Base-by-base conservation (phyloP, 2,329 filamentous ascomycete species). In the Cryphonectria japonica region DNA sequence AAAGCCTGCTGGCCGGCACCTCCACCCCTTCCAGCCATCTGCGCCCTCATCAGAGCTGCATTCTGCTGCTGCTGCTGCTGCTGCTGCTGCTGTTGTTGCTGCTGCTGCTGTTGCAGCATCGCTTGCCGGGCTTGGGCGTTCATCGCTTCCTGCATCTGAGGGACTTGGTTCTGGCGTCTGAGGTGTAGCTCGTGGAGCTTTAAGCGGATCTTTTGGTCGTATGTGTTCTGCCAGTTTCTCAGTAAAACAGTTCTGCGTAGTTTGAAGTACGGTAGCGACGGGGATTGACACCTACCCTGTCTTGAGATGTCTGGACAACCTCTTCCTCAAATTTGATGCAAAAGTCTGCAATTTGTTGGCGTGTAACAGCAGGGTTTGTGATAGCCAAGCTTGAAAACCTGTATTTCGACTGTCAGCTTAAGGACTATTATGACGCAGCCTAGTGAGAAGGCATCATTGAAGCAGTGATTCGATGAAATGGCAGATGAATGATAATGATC, bases 321-420 rank as follows among this genome's bases (percentile, higher is more conserved):
- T 86, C 84, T 50, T 83, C 81, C 76, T 89, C 87, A 70, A 84
- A 85, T 1, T 78, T 77, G 34, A 87, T 76, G 22, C 83, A 84
- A n/a, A 78, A 78, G 13, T 81, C 76, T 0, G 84, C 78, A 1
- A 84, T 81, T 69, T 82, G 82, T 66, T 80, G 76, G 26, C 61
- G 61, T 6, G 29, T 43, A 5, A 43, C 79, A 80, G 16, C 41
- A 86, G 84, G 19, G 80, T 74, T 19, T 75, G 85, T 85, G 22
- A 88, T 79, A 5, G 83, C 80, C 22, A 86, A 82, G 69, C 86
- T 88, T 19, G 86, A 81, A 61, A 88, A 83, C n/a, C 86, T 89
- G 68, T 59, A 43, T 13, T 63, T 0, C 3, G 13, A 9, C 26
- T 4, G n/a, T 39, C 37, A 63, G 37, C 37, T 3, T 22, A 29